Base-by-base conservation (phyloP, 2,329 filamentous ascomycete species). In the Plenodomus tracheiphilus region DNA sequence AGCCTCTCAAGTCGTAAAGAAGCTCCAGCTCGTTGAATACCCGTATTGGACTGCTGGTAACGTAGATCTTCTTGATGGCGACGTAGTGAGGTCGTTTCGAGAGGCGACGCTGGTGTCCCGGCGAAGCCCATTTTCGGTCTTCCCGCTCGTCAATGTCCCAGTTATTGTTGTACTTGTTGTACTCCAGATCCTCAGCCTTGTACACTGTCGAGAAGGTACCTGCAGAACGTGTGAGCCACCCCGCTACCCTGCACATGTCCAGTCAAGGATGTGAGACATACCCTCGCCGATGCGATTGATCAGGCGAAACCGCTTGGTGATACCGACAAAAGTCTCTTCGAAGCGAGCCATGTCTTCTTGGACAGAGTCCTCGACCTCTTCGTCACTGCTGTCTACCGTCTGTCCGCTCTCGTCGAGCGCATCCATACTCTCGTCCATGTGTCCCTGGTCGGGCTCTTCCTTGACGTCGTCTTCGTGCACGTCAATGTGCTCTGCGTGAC, bases 51-150 rank as follows among this genome's bases (percentile, higher is more conserved):
- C 91, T 97, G 54, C 92, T 97, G 0, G 95, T 99, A 57, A 97
- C 94, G 72, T 99, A 99, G 62, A 99, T 99, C 77, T 99, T 99
- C 77, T 99, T 99, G 74, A 99, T 89, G 17, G 95, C 94, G 54
- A 99, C 95, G 66, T 87, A 97, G 69, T 88, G 89, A 19, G 87
- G 79, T 41, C 59, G 58, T 71, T 74, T 67, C 36, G 77, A 77
- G 40, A 64, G 73, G 62, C 74, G 78, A 59, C 71, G 79, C 67
- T 87, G 28, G 10, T 84, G 68, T 0, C 85, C 84, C n/a, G 85
- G 87, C n/a, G 85, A 82, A 17, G 80, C 79, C 84, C 86, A 91
- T 63, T 84, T 82, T n/a, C 78, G 73, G 40, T 81, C 78, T 46
- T 85, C 81, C 36, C 86, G 84, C 56, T 81, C 85, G 39, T 83